These are phyloP conservation scores for Osmanthus fragrans DNA, from an alignment of 257 asterid genomes.

Conservation along the genomic window DNA sequence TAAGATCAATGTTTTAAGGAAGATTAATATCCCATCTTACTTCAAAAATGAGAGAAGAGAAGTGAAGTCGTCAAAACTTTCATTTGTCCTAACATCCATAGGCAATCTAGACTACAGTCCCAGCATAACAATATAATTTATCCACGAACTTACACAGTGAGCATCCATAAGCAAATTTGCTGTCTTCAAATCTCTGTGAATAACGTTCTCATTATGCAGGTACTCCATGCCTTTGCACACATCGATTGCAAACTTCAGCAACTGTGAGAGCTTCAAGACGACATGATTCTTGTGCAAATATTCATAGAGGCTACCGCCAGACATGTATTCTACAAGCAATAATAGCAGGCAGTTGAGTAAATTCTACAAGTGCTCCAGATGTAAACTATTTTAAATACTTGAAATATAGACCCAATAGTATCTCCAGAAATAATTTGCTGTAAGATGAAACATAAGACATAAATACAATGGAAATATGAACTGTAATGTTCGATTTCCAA, in stretches of 20 bases:
- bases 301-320: constrained; percentile 81
- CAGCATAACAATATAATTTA: not conserved
- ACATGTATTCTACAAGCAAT: constrained; percentile 68
- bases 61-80: not conserved
- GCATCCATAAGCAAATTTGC: constrained; percentile 84
- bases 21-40: constrained; percentile 1
- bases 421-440: constrained; percentile 8
- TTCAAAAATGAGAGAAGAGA: not conserved
- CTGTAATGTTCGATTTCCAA: not conserved
- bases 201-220: constrained; percentile 73
- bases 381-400: not conserved
- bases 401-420: constrained; percentile 4
- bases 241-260: constrained; percentile 78
- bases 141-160: constrained; percentile 48
- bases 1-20: not conserved
- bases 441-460: constrained; percentile 21
- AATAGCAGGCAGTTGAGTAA: constrained; percentile 28
- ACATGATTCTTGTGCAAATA: constrained; percentile 66
- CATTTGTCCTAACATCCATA: not conserved
- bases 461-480: not conserved
- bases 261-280: constrained; percentile 58
- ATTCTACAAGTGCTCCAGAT: not conserved
- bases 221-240: constrained; percentile 94
- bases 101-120: constrained; percentile 1
- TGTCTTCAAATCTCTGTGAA: constrained; percentile 89